Evolutionary conservation across 2,329 filamentous ascomycete genomes (phyloP), one percentile per base, ranked within the genome.

Genomic region (Pseudopyricularia javanii): DNA sequence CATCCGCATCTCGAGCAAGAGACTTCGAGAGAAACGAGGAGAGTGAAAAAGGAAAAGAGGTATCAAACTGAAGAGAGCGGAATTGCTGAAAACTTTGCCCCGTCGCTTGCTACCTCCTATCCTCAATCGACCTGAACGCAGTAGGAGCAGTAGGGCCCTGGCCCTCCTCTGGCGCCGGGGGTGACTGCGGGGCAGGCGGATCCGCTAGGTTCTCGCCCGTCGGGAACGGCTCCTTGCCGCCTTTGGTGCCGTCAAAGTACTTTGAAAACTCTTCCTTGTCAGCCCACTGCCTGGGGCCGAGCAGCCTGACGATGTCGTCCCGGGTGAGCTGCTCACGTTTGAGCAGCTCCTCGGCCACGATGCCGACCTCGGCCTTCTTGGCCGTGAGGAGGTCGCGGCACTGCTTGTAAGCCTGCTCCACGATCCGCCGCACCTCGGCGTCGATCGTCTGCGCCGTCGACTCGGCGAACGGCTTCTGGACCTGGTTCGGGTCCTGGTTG

Each of bases 391-490:
- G 79, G 47, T 88, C 81, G 63, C 81, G 83, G 75, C 93, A 98
- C 69, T 93, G 85, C 68, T 86, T 81, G 75, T 98, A 95, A 1
- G 93, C 93, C 65, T 93, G 82, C 57, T 94, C 88, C 52, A 98
- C 83, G 60, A 98, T 95, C 52, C 88, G 81, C 59, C 88, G 84
- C 56, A 98, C 91, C 71, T 98, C 93, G 43, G 77, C 71, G 65
- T 98, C 93, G 66, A 98, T 98, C 59, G 85, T 85, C 66, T 90
- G 87, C 17, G 91, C 93, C 2, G 93, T 98, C 52, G 89, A 78
- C 73, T 98, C 93, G 22, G 89, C 91, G 71, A 97, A 98, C 0
- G 93, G 93, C 74, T 98, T 98, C 66, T 91, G 84, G 55, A 96
- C 71, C 63, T 88, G 83, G 66, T 88, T 86, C 57, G 86, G 79